Evolutionary conservation across 1,139 yeast genomes (phyloP), one percentile per base, ranked within the genome.

Genomic region (Debaryomyces subglobosus): DNA sequence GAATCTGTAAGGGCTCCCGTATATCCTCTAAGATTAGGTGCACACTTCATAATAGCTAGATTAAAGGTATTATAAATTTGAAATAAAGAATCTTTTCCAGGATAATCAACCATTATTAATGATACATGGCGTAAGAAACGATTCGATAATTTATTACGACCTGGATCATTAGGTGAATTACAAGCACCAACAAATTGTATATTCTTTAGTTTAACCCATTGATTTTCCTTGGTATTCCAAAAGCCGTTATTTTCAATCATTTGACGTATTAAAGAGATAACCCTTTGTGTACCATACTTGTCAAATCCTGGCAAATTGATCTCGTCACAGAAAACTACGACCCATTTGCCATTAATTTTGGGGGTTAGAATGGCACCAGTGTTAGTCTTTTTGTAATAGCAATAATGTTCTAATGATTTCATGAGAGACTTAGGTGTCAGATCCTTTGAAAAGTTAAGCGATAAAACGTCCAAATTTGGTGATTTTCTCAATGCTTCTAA

Each of bases 101-200:
- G 98, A 60, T 91, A 87, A 56, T 86, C 96, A 5, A 92, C 89
- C 81, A 84, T 79, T 0, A 94, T 59, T 5, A 90, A 73, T 1
- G 86, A 69, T 5, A 82, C 75, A 58, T 86, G 95, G 8, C 96
- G 76, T 44, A 89, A 65, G 59, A 92, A 86, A 45, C 97, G 71
- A n/a, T 71, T 64, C 1, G 84, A 71, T 32, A 94, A 63, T 3
- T 63, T 65, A 15, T 78, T 72, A 55, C 99, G 77, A 0, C 97
- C 97, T 2, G 84, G 81, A 64, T 89, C 96, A 1, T 84, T 74
- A 0, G 97, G 86, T 0, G 97, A 94, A 60, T 94, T 94, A 64
- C 98, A 94, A 0, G 99, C 98, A 5, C 96, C 98, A 10, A 92
- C 96, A 69, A 94, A 79, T 60, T 88, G 96, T 35, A 94, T 74